These are phyloP conservation scores for Hanseniaspora opuntiae DNA, from an alignment of 805 yeast genomes.

Conservation along the genomic window DNA sequence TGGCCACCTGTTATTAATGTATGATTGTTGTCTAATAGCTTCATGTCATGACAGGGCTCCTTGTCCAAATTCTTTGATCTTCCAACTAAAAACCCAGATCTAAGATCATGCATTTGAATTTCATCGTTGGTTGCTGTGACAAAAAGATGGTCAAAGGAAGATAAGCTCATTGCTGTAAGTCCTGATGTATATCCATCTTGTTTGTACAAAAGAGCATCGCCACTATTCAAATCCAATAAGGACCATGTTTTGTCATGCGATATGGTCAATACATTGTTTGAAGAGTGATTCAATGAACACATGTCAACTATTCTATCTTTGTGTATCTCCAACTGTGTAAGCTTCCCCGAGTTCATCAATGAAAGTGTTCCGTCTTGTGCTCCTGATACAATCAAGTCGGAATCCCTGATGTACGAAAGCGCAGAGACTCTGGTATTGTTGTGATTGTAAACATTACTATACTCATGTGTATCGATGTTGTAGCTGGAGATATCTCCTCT, in stretches of 20 bases:
- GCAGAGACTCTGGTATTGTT: constrained; percentile 7
- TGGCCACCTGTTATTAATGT: not conserved
- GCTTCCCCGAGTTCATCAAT: not conserved
- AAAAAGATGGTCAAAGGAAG: not conserved
- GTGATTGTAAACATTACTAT: not conserved
- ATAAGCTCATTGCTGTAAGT: not conserved
- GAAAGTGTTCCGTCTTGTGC: constrained; percentile 2
- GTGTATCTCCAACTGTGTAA: not conserved
- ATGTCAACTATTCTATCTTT: not conserved
- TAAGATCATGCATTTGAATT: constrained; percentile 4
- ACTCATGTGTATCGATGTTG: not conserved
- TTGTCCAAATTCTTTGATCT: not conserved
- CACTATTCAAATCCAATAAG: not conserved
- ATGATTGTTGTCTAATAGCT: not conserved
- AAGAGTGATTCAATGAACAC: not conserved
- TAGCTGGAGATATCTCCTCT: not conserved
- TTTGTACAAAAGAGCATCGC: not conserved
- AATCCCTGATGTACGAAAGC: not conserved
- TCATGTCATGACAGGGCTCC: constrained; percentile 3
- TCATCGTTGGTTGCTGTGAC: not conserved
- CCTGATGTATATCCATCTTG: constrained; percentile 5
- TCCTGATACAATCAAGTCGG: not conserved
- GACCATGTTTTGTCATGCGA: constrained; percentile 9
- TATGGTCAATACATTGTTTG: not conserved
- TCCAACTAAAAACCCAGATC: not conserved